Conservation (phyloP, 2,329 filamentous ascomycete species). For the Aspergillus ochraceus region DNA sequence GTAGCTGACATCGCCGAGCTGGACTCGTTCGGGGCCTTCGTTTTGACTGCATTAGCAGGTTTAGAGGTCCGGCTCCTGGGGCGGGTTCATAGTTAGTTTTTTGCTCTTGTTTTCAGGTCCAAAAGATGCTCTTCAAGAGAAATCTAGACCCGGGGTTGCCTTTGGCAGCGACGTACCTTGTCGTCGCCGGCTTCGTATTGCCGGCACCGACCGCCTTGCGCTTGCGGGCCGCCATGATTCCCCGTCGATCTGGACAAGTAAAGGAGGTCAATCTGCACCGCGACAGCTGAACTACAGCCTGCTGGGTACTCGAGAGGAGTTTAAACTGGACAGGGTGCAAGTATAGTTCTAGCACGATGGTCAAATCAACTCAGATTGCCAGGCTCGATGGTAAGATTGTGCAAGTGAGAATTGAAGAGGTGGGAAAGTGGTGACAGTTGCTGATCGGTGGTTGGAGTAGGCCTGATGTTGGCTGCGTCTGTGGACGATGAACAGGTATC, state of each 20-base stretch:
- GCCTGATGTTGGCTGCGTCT: constrained; percentile 90
- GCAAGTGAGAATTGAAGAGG: constrained; percentile 15
- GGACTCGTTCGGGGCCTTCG: constrained; percentile 23
- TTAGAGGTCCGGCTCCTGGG: constrained; percentile 20
- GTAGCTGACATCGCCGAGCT: constrained; percentile 30
- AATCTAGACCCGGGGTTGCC: neutral
- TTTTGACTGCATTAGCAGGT: constrained; percentile 29
- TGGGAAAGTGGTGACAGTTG: constrained; percentile 6
- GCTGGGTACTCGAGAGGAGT: constrained; percentile 1
- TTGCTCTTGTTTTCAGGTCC: neutral
- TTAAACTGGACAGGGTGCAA: neutral
- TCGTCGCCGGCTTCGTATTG: constrained; percentile 24
- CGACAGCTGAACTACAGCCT: neutral
- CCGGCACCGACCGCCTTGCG: constrained; percentile 37
- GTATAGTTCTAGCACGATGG: constrained; percentile 56
- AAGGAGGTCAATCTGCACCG: constrained; percentile 8
- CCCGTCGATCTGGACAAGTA: constrained; percentile 22
- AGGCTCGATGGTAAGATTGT: constrained; percentile 74
- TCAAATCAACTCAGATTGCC: constrained; percentile 90
- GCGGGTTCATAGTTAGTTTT: constrained; percentile 17
- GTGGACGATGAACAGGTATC: constrained; percentile 81
- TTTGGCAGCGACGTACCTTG: constrained; percentile 18
- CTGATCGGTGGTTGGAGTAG: constrained; percentile 49
- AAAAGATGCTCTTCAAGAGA: too few species aligned
- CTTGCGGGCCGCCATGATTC: constrained; percentile 36